Conservation (phyloP, 257 asterid species). For the Gentiana macrophylla region DNA sequence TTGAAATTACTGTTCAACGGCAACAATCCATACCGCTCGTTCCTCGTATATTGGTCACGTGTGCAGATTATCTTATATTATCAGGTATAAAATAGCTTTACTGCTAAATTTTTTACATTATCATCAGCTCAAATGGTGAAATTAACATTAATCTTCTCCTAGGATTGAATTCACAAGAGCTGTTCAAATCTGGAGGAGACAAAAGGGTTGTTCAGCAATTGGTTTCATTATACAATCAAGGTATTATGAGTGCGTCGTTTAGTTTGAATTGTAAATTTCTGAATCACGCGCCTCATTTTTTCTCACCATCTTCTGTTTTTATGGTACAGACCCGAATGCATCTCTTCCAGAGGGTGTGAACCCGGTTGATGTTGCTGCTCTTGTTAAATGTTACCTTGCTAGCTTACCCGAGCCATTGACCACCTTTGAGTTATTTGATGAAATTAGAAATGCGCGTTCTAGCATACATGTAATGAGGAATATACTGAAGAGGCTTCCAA, state of each 20-base stretch:
- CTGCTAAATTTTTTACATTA: too few relatives aligned
- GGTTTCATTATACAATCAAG: conserved; percentile 73
- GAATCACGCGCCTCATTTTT: conserved; percentile 2
- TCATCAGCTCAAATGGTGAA: not conserved
- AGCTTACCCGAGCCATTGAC: conserved; percentile 87
- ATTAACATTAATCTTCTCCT: conserved; percentile 12
- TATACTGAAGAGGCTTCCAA: conserved; percentile 67
- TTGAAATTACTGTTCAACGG: conserved; percentile 63
- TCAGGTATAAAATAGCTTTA: conserved; percentile 40
- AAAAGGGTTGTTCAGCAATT: conserved; percentile 55
- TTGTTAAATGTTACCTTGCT: conserved; percentile 75
- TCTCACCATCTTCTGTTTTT: conserved; percentile 6
- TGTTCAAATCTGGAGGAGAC: conserved; percentile 83
- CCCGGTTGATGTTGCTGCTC: conserved; percentile 71
- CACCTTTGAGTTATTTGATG: conserved; percentile 61
- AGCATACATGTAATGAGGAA: conserved; percentile 55
- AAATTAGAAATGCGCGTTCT: conserved; percentile 63
- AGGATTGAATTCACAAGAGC: conserved; percentile 66
- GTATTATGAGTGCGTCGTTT: conserved; percentile 22
- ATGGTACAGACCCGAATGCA: conserved; percentile 50
- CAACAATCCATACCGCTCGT: conserved; percentile 61
- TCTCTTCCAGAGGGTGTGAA: conserved; percentile 56
- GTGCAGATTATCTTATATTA: conserved; percentile 78
- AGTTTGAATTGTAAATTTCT: conserved; percentile 4
- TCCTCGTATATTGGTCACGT: conserved; percentile 60